Evolutionary conservation across 2,329 filamentous ascomycete genomes (phyloP).

Genomic region (Ophiostoma piceae): DNA sequence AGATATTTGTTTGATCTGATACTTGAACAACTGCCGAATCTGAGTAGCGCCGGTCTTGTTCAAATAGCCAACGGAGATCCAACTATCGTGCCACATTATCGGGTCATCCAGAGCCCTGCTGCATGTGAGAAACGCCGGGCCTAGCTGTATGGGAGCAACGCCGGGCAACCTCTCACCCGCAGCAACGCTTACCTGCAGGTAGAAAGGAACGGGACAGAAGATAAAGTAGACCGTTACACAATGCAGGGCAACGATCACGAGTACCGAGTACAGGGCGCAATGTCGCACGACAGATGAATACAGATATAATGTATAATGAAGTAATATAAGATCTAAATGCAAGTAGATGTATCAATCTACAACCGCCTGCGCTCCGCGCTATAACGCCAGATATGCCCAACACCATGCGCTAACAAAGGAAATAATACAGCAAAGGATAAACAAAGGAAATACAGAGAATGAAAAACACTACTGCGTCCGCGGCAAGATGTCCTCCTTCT

Average conservation of each 20-base stretch:
- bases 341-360: not conserved
- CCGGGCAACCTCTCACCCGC: too few relatives aligned
- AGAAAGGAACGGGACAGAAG: too few relatives aligned
- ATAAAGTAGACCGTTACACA: too few relatives aligned
- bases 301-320: too few relatives aligned
- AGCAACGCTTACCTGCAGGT: too few relatives aligned
- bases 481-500: slow-evolving; percentile 7
- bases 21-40: not conserved
- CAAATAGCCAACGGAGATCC: not conserved
- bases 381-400: slow-evolving; percentile 8
- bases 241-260: too few relatives aligned
- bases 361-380: slow-evolving; percentile 11
- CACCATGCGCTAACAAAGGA: slow-evolving; percentile 8
- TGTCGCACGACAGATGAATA: not conserved
- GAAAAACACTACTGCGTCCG: slow-evolving; percentile 3
- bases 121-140: too few relatives aligned
- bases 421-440: too few relatives aligned
- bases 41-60: not conserved
- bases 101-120: too few relatives aligned
- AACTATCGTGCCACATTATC: not conserved
- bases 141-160: too few relatives aligned
- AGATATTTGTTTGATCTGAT: not conserved
- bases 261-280: not conserved
- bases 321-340: not conserved
- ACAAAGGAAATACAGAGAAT: not conserved